A percentile compares a stretch with the other conserved stretches of the same genome.
Evolutionary conservation across 164 flowering plant genomes (phyloP).

Genomic region (Aristolochia californica): DNA sequence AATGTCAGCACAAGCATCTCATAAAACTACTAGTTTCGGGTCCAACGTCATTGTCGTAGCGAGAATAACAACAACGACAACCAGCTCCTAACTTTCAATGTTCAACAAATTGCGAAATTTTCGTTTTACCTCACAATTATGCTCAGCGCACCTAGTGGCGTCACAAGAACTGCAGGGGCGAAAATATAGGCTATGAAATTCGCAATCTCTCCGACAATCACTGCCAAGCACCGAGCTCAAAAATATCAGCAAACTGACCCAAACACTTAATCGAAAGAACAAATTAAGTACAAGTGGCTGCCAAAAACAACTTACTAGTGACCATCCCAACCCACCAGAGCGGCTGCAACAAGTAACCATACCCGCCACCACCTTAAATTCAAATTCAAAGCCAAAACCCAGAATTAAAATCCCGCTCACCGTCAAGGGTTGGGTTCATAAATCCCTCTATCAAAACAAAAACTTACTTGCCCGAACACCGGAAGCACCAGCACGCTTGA

Average conservation of each 20-base stretch:
- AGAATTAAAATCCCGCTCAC: background rate
- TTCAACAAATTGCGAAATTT: background rate
- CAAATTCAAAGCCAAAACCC: constrained; percentile 1
- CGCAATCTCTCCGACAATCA: constrained; percentile 83
- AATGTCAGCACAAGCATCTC: background rate
- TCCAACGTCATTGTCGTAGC: too few species aligned
- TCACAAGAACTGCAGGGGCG: constrained; percentile 93
- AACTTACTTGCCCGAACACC: constrained; percentile 58
- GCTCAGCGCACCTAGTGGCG: constrained; percentile 91
- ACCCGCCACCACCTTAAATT: constrained; percentile 66
- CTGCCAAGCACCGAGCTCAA: constrained; percentile 19
- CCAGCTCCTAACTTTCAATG: background rate
- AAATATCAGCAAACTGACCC: background rate
- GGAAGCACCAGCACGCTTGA: constrained; percentile 50
- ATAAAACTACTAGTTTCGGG: background rate
- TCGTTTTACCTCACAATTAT: constrained; percentile 73
- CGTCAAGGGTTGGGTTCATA: background rate
- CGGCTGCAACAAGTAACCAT: constrained; percentile 74
- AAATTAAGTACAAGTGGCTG: background rate
- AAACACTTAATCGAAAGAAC: background rate
- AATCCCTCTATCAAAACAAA: background rate
- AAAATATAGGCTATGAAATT: constrained; percentile 85
- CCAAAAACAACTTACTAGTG: constrained; percentile 51
- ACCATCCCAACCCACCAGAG: constrained; percentile 99
- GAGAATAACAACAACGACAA: too few species aligned